Base-by-base conservation (phyloP, 352 stramenopile genomes). In the Pythium grandisporangium region DNA sequence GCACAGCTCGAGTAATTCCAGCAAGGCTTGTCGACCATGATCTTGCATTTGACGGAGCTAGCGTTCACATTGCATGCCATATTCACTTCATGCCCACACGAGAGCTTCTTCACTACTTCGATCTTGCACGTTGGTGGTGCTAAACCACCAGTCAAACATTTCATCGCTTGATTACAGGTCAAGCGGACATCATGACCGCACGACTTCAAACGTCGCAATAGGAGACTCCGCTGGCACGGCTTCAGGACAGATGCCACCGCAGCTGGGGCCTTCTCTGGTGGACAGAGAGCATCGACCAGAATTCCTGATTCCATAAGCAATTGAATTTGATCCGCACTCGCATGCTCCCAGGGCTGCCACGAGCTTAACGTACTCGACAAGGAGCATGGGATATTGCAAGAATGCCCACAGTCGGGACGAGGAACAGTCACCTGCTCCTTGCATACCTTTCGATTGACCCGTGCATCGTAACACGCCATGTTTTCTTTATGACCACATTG, bases 101-200 rank as follows among this genome's bases (percentile, higher is more conserved):
- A 21, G 16, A 38, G 19, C 13, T 16, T 38, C 33, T 38, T 38
- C 33, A 16, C 19, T 20, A 16, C 19, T 16, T 20, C 19, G 33
- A 38, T 38, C 33, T 43, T 35, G 26, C 45, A 55, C 32, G 40
- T 6, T 37, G 43, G 53, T 24, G 38, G 42, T 2, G 17, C 19
- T 8, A 16, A 24, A 13, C 54, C 50, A 7, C 38, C 42, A 29
- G 38, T 37, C 10, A 84, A 35, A 27, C 74, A 35, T 23, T 70
- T 69, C 25, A 83, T 67, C 4, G 66, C 71, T 11, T 58, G 45
- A 8, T 58, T 55, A 36, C 71, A 88, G 26, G 71, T 70, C 37
- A 81, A 53, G 6, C 77, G 61, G 10, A 69, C 41, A 24, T 80
- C 63, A 29, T 88, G 75, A n/a, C 63, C 72, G 37, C 75, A 86